Conservation (phyloP, 306 rosid species). For the Pachyrhizus erosus region DNA sequence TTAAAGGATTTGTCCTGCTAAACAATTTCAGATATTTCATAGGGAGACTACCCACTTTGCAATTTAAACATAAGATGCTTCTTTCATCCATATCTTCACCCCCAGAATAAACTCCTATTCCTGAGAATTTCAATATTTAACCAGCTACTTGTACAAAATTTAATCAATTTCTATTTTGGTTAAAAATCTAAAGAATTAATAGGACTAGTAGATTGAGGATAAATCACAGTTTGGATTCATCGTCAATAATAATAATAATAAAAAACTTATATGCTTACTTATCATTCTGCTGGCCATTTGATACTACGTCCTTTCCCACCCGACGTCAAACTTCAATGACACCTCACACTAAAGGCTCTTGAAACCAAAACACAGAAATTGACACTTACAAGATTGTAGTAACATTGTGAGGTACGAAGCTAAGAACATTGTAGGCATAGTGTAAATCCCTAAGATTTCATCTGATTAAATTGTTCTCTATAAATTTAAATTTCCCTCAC, state of each 20-base stretch:
- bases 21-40: no score
- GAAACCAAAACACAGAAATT: constrained; percentile 27
- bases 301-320: not conserved
- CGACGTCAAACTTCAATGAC: not conserved
- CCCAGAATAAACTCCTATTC: no score
- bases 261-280: not conserved
- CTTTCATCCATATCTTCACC: no score
- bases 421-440: constrained; percentile 6
- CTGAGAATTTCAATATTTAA: no score
- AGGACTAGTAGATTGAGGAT: not conserved
- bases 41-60: no score
- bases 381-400: constrained; percentile 31
- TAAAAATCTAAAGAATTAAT: not conserved
- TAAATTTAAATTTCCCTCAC: constrained; percentile 36
- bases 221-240: constrained; percentile 29
- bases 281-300: constrained; percentile 40
- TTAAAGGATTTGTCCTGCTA: no score
- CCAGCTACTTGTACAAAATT: not conserved
- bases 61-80: no score
- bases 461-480: not conserved
- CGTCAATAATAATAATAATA: constrained; percentile 2
- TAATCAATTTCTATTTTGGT: not conserved
- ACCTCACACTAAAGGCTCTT: not conserved
- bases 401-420: constrained; percentile 29
- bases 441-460: constrained; percentile 3